Percentiles rank a stretch among this genome's conserved stretches.
Conservation (phyloP, 805 yeast genomes). For the Myxozyma mucilagina region DNA sequence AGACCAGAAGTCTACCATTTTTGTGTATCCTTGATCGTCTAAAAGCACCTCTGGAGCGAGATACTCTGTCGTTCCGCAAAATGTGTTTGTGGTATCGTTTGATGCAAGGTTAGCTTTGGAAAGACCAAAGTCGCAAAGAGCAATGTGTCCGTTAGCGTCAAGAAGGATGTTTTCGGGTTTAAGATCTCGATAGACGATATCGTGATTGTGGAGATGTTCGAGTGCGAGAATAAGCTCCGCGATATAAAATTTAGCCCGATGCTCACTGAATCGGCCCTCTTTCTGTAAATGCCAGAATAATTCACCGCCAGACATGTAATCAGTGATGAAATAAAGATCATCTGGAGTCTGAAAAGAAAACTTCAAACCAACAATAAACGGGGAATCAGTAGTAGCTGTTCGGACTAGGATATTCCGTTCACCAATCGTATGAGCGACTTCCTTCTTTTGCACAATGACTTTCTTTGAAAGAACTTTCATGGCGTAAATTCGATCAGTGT, state of each 20-base stretch:
- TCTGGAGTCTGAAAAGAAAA: slow-evolving; percentile 94
- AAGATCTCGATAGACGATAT: slow-evolving; percentile 92
- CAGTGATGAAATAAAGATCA: slow-evolving; percentile 90
- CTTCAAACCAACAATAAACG: slow-evolving; percentile 94
- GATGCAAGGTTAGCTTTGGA: slow-evolving; percentile 87
- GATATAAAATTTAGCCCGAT: slow-evolving; percentile 92
- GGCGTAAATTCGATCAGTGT: slow-evolving; percentile 88
- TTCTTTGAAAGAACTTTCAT: slow-evolving; percentile 96
- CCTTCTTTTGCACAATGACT: slow-evolving; percentile 94
- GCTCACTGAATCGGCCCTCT: slow-evolving; percentile 91
- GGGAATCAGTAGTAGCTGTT: slow-evolving; percentile 82
- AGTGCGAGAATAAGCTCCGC: slow-evolving; percentile 92
- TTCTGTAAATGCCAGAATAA: slow-evolving; percentile 95
- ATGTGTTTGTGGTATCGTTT: slow-evolving; percentile 88
- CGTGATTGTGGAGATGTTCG: slow-evolving; percentile 93
- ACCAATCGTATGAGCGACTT: slow-evolving; percentile 96
- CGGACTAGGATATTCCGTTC: slow-evolving; percentile 93
- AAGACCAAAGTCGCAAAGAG: slow-evolving; percentile 94
- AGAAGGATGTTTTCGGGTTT: slow-evolving; percentile 94
- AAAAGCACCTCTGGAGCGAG: slow-evolving; percentile 94
- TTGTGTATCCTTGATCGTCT: slow-evolving; percentile 95
- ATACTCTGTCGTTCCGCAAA: slow-evolving; percentile 98
- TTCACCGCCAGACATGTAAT: slow-evolving; percentile 98
- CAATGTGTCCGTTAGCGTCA: slow-evolving; percentile 97
- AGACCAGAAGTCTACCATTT: slow-evolving; percentile 99